These are phyloP conservation scores for Penicillium hesseltinei DNA, from an alignment of 2,329 filamentous ascomycete genomes.

Conservation along the genomic window DNA sequence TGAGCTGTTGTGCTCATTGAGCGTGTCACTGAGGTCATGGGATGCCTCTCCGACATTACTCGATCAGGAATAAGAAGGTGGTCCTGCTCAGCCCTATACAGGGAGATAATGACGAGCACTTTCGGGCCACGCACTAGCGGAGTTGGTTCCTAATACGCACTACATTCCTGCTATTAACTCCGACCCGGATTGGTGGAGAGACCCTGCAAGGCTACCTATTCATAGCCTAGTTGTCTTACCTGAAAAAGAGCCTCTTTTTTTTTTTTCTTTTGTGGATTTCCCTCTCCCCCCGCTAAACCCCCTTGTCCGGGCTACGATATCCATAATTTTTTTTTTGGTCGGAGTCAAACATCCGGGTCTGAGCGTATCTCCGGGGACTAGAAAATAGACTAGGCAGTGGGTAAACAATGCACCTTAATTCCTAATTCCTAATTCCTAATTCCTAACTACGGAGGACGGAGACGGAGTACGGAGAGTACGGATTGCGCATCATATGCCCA, in stretches of 20 bases:
- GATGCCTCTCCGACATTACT: background rate
- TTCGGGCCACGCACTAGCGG: background rate
- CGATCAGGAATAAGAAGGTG: conserved; percentile 8
- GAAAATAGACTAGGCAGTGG: background rate
- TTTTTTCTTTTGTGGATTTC: background rate
- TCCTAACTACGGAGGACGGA: background rate
- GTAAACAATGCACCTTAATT: background rate
- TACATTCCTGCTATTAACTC: background rate
- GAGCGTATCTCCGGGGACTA: conserved; percentile 1
- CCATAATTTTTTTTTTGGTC: background rate
- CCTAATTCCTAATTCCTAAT: background rate
- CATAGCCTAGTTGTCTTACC: conserved; percentile 7
- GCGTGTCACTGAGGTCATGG: background rate
- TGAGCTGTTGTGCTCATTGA: conserved; percentile 9
- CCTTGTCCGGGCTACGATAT: background rate
- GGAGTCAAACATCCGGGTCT: background rate
- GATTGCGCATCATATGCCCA: conserved; percentile 11
- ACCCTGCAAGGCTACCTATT: conserved; percentile 9
- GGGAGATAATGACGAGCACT: background rate
- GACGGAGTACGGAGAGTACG: background rate
- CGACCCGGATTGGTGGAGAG: background rate
- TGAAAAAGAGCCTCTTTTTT: conserved; percentile 8
- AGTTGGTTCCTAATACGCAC: background rate
- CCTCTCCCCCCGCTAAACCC: background rate
- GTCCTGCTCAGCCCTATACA: conserved; percentile 9